Conservation (phyloP, 345 rosid genomes). For the Rhodamnia argentea region DNA sequence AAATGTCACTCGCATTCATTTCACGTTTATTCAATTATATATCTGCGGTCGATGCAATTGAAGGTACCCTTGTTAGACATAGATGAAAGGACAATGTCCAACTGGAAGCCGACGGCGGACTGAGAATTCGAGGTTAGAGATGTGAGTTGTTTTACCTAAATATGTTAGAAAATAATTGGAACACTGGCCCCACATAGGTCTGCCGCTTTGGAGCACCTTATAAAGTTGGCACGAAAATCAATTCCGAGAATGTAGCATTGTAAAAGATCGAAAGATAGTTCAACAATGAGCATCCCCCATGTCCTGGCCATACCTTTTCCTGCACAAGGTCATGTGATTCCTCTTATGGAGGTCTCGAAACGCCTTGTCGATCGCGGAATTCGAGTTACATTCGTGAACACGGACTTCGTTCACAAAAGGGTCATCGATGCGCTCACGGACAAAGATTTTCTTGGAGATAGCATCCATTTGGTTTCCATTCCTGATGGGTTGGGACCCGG, state of each 20-base stretch:
- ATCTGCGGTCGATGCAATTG: no score
- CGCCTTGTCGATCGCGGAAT: background rate
- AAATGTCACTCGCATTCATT: no score
- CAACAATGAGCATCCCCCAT: background rate
- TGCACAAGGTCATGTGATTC: constrained; percentile 3
- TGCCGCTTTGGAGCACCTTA: background rate
- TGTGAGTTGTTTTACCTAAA: no score
- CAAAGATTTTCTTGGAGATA: background rate
- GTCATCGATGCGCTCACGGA: background rate
- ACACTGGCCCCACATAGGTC: background rate
- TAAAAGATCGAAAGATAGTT: background rate
- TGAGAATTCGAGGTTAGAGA: background rate
- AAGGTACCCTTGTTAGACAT: no score
- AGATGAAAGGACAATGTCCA: no score
- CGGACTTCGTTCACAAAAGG: background rate
- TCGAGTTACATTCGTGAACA: constrained; percentile 3
- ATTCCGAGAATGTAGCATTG: background rate
- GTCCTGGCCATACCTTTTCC: constrained; percentile 4
- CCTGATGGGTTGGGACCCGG: background rate
- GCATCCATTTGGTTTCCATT: background rate
- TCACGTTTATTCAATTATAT: no score
- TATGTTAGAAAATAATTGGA: no score
- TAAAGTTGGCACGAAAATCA: no score
- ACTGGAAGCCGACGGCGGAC: background rate
- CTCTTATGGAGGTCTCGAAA: constrained; percentile 5